phyloP scores from a whole-genome alignment of 163 green algal genomes.

The Volvox carteri region DNA sequence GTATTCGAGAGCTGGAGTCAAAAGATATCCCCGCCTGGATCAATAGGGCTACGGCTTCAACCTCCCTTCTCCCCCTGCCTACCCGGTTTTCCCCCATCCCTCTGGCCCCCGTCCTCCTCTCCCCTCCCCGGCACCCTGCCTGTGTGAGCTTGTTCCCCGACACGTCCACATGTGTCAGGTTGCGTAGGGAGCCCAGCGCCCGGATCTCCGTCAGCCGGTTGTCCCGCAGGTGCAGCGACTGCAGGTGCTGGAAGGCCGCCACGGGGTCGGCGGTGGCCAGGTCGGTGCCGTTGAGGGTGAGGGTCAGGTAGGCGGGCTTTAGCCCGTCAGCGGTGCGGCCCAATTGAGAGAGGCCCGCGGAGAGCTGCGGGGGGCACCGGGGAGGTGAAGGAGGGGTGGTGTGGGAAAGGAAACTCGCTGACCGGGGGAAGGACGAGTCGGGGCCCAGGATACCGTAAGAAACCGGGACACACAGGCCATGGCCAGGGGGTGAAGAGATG shows the following conservation, averaged over 20 bases:
- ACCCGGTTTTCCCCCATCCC: neutral
- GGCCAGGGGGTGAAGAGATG: too few relatives aligned
- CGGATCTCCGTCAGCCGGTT: conserved; percentile 66
- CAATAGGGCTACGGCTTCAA: too few relatives aligned
- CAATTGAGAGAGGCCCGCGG: conserved; percentile 63
- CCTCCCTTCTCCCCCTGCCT: neutral
- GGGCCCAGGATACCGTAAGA: too few relatives aligned
- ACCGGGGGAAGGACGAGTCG: too few relatives aligned
- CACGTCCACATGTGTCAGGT: conserved; percentile 67
- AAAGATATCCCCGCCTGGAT: too few relatives aligned
- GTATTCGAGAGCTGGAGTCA: too few relatives aligned
- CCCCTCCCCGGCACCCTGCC: conserved; percentile 14
- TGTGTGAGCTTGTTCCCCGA: conserved; percentile 70
- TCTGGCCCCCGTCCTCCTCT: neutral
- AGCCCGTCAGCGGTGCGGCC: conserved; percentile 68
- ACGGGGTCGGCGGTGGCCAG: conserved; percentile 55
- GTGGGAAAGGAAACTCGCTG: too few relatives aligned
- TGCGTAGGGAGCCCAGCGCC: conserved; percentile 52
- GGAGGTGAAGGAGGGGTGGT: neutral
- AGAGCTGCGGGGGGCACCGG: conserved; percentile 45
- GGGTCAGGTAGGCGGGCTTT: conserved; percentile 60
- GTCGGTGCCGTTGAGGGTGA: conserved; percentile 65
- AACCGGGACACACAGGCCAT: too few relatives aligned
- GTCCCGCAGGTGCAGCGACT: conserved; percentile 59
- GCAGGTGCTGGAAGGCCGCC: conserved; percentile 59